Evolutionary conservation across 352 stramenopile genomes (phyloP), one percentile per base, ranked within the genome.

Genomic region (Phytophthora pinifolia): DNA sequence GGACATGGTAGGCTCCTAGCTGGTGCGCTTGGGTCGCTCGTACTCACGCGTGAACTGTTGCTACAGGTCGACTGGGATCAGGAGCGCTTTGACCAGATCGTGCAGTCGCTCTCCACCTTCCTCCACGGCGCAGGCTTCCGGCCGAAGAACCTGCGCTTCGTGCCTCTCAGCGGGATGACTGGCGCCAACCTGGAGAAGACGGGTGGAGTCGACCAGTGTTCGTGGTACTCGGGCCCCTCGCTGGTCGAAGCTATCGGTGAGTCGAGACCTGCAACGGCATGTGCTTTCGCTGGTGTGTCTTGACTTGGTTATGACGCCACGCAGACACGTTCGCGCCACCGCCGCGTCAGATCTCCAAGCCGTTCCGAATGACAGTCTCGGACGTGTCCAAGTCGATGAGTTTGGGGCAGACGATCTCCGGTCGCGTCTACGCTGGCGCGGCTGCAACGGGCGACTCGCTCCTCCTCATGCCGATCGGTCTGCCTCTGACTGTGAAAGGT

Each of bases 311-410:
- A 33, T 18, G 17, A 38, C 48, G 31, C n/a, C 17, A 20, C 37
- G 29, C 59, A 89, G 84, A 95, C 51, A 62, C 76, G 4, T 92
- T 93, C 52, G 55, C 79, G 17, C 76, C 85, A 18, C 83, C 85
- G 15, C 78, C 86, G 57, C 78, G 84, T 0, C 81, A 90, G 52
- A 90, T 92, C 59, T 57, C 75, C 25, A 94, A 94, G 59, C 76
- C 83, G 1, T 93, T 95, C 67, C 85, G 85, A 27, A 93, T 95
- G 83, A 76, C 73, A 13, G 72, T 95, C 9, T 91, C 85, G 1
- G 85, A 95, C 45, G 82, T 95, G 8, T 92, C 82, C 47, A 93
- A 89, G 65, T 92, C 84, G 0, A 89, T 92, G 75, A 87, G 79
- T 39, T 47, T 94, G 0, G 85, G 85, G 0, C 78, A 86, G 44